A percentile compares a stretch with the other conserved stretches of the same genome.
Conservation (phyloP, 805 yeast genomes). For the Hanseniaspora mollemarum region DNA sequence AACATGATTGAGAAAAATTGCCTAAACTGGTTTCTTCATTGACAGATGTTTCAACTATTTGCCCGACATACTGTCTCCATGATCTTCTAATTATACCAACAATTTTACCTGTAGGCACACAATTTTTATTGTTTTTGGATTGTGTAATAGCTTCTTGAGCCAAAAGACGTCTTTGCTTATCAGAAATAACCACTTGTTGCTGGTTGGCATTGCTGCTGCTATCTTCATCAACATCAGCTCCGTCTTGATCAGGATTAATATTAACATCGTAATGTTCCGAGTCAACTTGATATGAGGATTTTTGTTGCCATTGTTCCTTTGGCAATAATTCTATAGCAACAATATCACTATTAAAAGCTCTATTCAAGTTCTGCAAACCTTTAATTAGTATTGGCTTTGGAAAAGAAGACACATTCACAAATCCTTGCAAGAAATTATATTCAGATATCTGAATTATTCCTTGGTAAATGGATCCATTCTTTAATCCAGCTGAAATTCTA, state of each 20-base stretch:
- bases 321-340: constrained; percentile 88
- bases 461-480: constrained; percentile 75
- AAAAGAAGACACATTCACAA: constrained; percentile 57
- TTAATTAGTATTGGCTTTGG: constrained; percentile 70
- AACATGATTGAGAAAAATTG: constrained; percentile 63
- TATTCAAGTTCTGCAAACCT: constrained; percentile 75
- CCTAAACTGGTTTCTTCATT: constrained; percentile 37
- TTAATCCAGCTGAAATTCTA: constrained; percentile 80
- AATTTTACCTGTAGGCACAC: constrained; percentile 87
- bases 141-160: constrained; percentile 67
- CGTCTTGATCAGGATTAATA: constrained; percentile 44
- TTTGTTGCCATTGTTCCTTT: constrained; percentile 73
- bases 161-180: constrained; percentile 43
- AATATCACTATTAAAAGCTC: constrained; percentile 84
- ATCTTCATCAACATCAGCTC: constrained; percentile 35
- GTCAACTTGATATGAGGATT: constrained; percentile 68
- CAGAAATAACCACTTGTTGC: constrained; percentile 38
- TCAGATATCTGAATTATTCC: constrained; percentile 72
- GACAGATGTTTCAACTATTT: constrained; percentile 67
- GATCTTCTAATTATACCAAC: constrained; percentile 82
- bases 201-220: constrained; percentile 32
- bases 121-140: constrained; percentile 37
- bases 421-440: constrained; percentile 81
- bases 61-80: constrained; percentile 96
- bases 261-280: constrained; percentile 52